Evolutionary conservation across 805 yeast genomes (phyloP).

Genomic region (Wilhelminamyces savonicus): DNA sequence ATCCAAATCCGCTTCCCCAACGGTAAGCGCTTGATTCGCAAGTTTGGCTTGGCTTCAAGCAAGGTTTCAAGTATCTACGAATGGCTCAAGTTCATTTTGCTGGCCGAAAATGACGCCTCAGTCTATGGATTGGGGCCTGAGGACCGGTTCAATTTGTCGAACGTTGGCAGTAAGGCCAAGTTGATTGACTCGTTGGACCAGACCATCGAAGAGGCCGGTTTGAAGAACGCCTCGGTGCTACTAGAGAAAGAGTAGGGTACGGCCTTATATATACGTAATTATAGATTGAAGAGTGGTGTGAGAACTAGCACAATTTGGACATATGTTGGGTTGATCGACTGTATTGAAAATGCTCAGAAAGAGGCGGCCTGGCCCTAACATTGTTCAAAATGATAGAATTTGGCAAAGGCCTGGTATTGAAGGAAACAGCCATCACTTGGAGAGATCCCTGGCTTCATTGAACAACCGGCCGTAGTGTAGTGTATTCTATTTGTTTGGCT

Average conservation of each 20-base stretch:
- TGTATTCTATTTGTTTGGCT: too few relatives aligned
- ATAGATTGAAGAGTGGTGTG: too few relatives aligned
- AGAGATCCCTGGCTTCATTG: too few relatives aligned
- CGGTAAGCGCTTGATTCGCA: conserved; percentile 75
- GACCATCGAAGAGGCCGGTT: conserved; percentile 67
- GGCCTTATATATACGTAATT: too few relatives aligned
- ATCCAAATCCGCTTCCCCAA: conserved; percentile 85
- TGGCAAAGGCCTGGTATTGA: too few relatives aligned
- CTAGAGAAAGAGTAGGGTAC: conserved; percentile 43
- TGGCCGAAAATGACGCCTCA: conserved; percentile 30
- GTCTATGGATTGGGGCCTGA: conserved; percentile 45
- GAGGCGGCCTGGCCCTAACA: too few relatives aligned
- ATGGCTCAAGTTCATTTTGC: conserved; percentile 54
- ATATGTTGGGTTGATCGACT: too few relatives aligned
- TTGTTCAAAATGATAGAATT: too few relatives aligned
- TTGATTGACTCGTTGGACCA: conserved; percentile 51
- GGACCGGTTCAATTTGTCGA: conserved; percentile 26
- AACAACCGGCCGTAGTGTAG: too few relatives aligned
- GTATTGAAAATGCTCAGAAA: too few relatives aligned
- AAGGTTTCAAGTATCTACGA: conserved; percentile 56
- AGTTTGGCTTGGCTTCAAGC: conserved; percentile 56
- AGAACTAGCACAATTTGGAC: too few relatives aligned
- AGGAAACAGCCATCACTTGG: too few relatives aligned
- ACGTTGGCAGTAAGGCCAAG: conserved; percentile 32
- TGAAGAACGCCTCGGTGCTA: conserved; percentile 74